A percentile compares a stretch with the other conserved stretches of the same genome.
Evolutionary conservation across 208 protist species (phyloP).

Genomic region (Leishmania arabica): DNA sequence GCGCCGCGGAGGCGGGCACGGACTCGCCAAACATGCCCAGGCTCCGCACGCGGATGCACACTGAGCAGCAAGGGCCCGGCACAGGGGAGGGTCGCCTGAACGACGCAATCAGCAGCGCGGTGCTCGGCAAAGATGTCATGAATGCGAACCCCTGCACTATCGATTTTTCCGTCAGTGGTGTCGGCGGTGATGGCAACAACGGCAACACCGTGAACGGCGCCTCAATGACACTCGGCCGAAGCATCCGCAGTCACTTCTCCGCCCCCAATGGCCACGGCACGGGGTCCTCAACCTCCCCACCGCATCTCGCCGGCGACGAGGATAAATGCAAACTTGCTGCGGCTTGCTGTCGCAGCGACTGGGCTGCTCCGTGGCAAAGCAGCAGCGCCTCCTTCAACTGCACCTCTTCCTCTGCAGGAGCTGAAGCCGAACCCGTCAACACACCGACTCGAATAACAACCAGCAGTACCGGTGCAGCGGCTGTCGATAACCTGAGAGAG

Average conservation of each 20-base stretch:
- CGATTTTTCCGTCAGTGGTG: background rate
- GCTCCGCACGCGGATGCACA: background rate
- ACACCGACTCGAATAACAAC: background rate
- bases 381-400: constrained; percentile 4
- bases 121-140: background rate
- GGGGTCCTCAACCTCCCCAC: background rate
- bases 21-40: background rate
- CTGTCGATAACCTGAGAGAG: background rate
- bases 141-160: background rate
- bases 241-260: constrained; percentile 21
- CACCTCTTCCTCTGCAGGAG: background rate
- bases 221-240: constrained; percentile 7
- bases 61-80: background rate
- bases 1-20: background rate
- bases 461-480: background rate
- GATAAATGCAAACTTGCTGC: constrained; percentile 18
- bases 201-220: constrained; percentile 12
- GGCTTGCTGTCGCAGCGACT: constrained; percentile 4
- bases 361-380: background rate
- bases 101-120: background rate
- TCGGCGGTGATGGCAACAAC: background rate
- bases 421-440: background rate
- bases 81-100: background rate
- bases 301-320: constrained; percentile 20
- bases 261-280: constrained; percentile 1